Base-by-base conservation (phyloP, 73 alveolate genomes). In the Paramecium primaurelia region DNA sequence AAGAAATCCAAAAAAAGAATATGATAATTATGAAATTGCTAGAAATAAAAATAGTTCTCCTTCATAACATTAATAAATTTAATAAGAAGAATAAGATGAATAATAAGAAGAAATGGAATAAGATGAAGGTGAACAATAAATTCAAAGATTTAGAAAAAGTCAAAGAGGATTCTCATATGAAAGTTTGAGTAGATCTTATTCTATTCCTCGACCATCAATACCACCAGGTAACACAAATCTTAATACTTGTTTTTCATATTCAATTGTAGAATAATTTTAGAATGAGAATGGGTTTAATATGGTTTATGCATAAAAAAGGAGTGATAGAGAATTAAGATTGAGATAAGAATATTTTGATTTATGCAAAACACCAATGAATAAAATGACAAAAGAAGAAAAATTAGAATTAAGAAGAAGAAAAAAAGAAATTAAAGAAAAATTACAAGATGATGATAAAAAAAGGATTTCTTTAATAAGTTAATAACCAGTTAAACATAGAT, bases 181-280 rank as follows among this genome's bases (percentile, higher is more conserved):
- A 12, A 36, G 60, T 38, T 36, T 75, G 6, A 75, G 58, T 25
- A 45, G 91, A 80, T 26, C 58, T 8, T 32, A 28, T 25, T 80
- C 91, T 1, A 20, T 10, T 8, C 77, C 75, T 26, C 25, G 12
- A 7, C 42, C 10, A 25, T 14, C 40, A 18, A 37, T 10, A 8
- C 34, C 3, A 2, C 88, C 71, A 28, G 38, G 69, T 16, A 59
- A 86, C 44, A 59, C 95, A 4, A 68, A 96, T 71, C 84, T 96
- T 25, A 95, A 92, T 37, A 92, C 98, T 7, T 97, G 98, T 30
- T 96, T 96, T 38, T 96, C 97, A 20, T 96, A 96, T 86, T 94
- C 97, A 18, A 14, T 96, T 54, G 88, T 96, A 94, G 98, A 96
- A 75, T 20, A 85, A 32, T 95, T 95, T 60, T 95, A 94, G 58